phyloP scores from a whole-genome alignment of 2,329 filamentous ascomycete genomes.

The Epichloe aotearoae region DNA sequence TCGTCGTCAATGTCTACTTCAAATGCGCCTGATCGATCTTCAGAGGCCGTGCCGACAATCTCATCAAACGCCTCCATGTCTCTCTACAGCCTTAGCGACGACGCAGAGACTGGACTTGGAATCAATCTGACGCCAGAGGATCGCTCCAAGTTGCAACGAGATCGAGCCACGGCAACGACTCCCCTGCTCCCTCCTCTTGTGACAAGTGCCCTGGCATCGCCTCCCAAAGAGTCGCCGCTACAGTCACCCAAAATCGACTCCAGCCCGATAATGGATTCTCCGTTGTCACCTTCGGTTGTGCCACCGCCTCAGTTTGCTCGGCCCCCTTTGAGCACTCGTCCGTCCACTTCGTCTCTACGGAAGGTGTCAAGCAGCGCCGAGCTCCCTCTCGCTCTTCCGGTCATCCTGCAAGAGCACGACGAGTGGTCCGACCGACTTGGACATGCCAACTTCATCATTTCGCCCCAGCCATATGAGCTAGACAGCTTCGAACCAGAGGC shows the following conservation, averaged over 20 bases:
- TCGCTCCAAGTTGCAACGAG: slow-evolving; percentile 41
- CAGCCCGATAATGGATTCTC: slow-evolving; percentile 2
- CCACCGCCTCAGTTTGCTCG: slow-evolving; percentile 33
- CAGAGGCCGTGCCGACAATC: slow-evolving; percentile 42
- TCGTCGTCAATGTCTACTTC: slow-evolving; percentile 65
- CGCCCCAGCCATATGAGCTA: slow-evolving; percentile 66
- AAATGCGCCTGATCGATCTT: slow-evolving; percentile 27
- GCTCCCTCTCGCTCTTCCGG: slow-evolving; percentile 42
- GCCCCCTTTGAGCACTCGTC: slow-evolving; percentile 63
- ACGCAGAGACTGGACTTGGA: slow-evolving; percentile 25
- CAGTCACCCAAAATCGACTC: slow-evolving; percentile 54
- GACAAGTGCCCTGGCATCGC: slow-evolving; percentile 41
- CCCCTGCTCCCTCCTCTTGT: slow-evolving; percentile 76
- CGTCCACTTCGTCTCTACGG: slow-evolving; percentile 63
- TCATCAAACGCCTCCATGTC: slow-evolving; percentile 51
- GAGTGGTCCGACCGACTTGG: slow-evolving; percentile 77
- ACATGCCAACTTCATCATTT: slow-evolving; percentile 86
- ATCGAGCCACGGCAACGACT: slow-evolving; percentile 55
- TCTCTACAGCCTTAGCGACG: slow-evolving; percentile 40
- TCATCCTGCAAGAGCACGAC: slow-evolving; percentile 57
- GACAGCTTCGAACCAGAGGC: slow-evolving; percentile 43
- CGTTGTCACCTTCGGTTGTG: slow-evolving; percentile 10
- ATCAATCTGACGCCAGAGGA: slow-evolving; percentile 22
- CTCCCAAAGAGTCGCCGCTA: slow-evolving; percentile 61
- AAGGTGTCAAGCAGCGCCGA: slow-evolving; percentile 48